Conservation (phyloP, 306 rosid species). For the Fagus crenata region DNA sequence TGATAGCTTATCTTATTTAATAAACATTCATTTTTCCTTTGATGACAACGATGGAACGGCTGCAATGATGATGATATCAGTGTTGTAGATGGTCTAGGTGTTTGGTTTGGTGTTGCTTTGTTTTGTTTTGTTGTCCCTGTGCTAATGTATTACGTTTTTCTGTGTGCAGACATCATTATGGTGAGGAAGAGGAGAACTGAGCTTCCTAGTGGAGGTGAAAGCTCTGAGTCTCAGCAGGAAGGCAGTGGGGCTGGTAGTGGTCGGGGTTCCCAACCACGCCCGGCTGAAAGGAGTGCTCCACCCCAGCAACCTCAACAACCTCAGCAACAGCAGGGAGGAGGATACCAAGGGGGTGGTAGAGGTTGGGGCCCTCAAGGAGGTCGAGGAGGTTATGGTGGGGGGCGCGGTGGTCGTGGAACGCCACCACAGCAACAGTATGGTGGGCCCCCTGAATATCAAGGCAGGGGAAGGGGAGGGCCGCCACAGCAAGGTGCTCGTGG, state of each 20-base stretch:
- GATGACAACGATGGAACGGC: neutral
- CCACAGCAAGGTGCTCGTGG: constrained; percentile 77
- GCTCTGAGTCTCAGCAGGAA: constrained; percentile 54
- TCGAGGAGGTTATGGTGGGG: constrained; percentile 48
- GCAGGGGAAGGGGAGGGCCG: constrained; percentile 81
- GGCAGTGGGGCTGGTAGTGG: constrained; percentile 36
- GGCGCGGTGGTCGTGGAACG: constrained; percentile 50
- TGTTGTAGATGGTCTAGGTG: neutral
- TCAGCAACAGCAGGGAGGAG: constrained; percentile 36
- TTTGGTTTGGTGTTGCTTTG: neutral
- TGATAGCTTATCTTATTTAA: neutral
- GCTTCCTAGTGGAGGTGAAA: constrained; percentile 54
- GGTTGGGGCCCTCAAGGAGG: constrained; percentile 69
- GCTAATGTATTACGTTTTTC: neutral
- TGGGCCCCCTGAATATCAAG: constrained; percentile 64
- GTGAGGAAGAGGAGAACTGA: constrained; percentile 79
- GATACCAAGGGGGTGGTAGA: constrained; percentile 77
- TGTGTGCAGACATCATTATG: constrained; percentile 50
- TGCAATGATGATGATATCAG: neutral
- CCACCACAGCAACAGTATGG: constrained; percentile 72
- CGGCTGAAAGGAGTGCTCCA: constrained; percentile 53
- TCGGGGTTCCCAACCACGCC: constrained; percentile 54
- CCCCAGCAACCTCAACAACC: constrained; percentile 41
- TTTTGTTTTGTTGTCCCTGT: neutral
- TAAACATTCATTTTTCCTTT: neutral